These are phyloP conservation scores for Pleurotus sapidus DNA, from an alignment of 768 basidiomycete species.

Conservation along the genomic window DNA sequence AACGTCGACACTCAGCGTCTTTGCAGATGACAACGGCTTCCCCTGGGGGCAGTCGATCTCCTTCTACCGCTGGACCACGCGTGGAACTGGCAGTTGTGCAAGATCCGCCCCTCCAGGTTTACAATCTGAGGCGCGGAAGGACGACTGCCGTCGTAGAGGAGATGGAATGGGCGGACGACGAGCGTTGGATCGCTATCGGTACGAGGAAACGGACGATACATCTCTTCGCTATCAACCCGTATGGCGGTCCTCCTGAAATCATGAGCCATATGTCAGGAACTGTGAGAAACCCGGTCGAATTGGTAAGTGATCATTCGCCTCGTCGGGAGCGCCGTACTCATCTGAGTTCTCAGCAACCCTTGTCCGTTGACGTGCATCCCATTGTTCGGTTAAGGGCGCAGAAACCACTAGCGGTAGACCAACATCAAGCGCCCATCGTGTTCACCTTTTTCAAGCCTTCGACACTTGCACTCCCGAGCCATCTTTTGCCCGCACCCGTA, in stretches of 20 bases:
- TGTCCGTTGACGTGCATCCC: constrained; percentile 53
- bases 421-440: constrained; percentile 39
- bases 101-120: constrained; percentile 50
- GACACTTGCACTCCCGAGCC: constrained; percentile 32
- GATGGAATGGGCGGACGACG: constrained; percentile 52
- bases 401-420: constrained; percentile 22
- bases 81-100: constrained; percentile 9
- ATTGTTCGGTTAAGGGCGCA: constrained; percentile 49
- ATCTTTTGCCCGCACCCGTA: constrained; percentile 28
- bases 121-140: constrained; percentile 67
- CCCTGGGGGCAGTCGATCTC: neutral
- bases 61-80: neutral
- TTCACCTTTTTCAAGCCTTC: constrained; percentile 51
- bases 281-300: constrained; percentile 50
- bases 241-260: constrained; percentile 66
- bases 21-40: constrained; percentile 2
- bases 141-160: constrained; percentile 64
- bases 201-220: constrained; percentile 65
- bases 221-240: constrained; percentile 74
- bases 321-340: neutral
- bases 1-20: neutral
- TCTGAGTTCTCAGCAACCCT: constrained; percentile 36
- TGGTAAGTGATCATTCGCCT: constrained; percentile 34
- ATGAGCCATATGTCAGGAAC: constrained; percentile 56
- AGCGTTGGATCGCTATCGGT: constrained; percentile 67